A percentile compares a stretch with the other conserved stretches of the same genome.
Conservation (phyloP, 441 rosid genomes). For the Pelargonium fulgidum region DNA sequence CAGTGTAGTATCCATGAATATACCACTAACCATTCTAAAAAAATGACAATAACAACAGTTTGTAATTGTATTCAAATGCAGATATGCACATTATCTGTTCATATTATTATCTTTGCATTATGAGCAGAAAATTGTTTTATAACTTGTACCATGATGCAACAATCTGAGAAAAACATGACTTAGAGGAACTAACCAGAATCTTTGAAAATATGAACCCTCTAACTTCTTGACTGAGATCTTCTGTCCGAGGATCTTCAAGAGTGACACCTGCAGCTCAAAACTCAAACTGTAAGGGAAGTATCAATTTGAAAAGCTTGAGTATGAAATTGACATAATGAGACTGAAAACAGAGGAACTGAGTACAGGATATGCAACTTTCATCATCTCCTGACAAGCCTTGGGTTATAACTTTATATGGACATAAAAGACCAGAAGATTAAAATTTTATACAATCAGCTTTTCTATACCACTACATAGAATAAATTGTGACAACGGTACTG, state of each 20-base stretch:
- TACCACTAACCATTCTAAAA: neutral
- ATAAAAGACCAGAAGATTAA: neutral
- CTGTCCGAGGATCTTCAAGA: slow-evolving; percentile 93
- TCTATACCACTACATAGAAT: neutral
- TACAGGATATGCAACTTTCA: neutral
- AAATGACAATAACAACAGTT: neutral
- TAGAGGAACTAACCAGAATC: slow-evolving; percentile 60
- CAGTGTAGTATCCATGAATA: neutral
- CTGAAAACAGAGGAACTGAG: neutral
- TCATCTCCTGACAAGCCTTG: neutral
- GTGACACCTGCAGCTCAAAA: slow-evolving; percentile 75
- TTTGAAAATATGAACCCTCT: slow-evolving; percentile 97
- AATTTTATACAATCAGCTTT: neutral
- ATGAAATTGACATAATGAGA: no score
- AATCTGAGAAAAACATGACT: slow-evolving; percentile 15
- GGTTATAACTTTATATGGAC: neutral
- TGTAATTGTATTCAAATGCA: neutral
- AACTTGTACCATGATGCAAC: slow-evolving; percentile 5
- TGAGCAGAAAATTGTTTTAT: neutral
- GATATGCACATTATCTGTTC: neutral
- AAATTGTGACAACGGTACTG: neutral
- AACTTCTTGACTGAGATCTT: slow-evolving; percentile 99
- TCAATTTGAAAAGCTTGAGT: slow-evolving; percentile 4
- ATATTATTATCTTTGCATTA: neutral
- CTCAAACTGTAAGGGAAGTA: slow-evolving; percentile 19